Base-by-base conservation (phyloP, 345 rosid genomes). In the Brassica rapa region DNA sequence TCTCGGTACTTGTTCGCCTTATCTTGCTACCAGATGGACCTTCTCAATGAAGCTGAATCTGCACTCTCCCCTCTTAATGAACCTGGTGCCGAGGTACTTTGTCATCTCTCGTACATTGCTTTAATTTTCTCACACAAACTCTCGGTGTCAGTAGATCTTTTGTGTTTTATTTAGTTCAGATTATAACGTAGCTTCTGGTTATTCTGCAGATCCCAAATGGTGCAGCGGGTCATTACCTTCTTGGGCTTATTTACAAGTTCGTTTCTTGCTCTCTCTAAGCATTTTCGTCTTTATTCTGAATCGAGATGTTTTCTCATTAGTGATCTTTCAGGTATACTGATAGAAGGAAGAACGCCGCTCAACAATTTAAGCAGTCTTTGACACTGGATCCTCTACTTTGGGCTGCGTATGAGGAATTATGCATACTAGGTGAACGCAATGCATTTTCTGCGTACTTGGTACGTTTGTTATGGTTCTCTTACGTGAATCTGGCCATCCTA, bases 1-100 rank as follows among this genome's bases (percentile, higher is more conserved):
- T 95, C 97, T 55, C 97, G 98, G 79, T 95, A 95, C 87, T 90
- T 95, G 89, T 95, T 93, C 81, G 99, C 98, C 6, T 77, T 93
- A 80, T 90, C 99, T 61, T 95, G 99, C 90, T 90, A 87, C 85
- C 92, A 90, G 84, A 90, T 95, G 97, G 93, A 95, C 82, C 96
- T 93, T 85, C 89, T 93, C 75, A 93, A 79, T 68, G 98, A 95
- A 86, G 99, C 99, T 64, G 98, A 93, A 84, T 78, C 91, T 33
- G 92, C 93, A 62, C 86, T 93, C 82, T 88, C 91, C 84, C 92
- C 91, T 89, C 69, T 89, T 80, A 86, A 87, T 83, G 97, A 95
- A 80, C 90, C 94, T 46, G 72, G 86, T 68, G 88, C 87, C 60
- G 99, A 95, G 98, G 99, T 95, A 84, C 43, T 70, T 59, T 27